Conservation (phyloP, 2,329 filamentous ascomycete species). For the Fusarium udum region DNA sequence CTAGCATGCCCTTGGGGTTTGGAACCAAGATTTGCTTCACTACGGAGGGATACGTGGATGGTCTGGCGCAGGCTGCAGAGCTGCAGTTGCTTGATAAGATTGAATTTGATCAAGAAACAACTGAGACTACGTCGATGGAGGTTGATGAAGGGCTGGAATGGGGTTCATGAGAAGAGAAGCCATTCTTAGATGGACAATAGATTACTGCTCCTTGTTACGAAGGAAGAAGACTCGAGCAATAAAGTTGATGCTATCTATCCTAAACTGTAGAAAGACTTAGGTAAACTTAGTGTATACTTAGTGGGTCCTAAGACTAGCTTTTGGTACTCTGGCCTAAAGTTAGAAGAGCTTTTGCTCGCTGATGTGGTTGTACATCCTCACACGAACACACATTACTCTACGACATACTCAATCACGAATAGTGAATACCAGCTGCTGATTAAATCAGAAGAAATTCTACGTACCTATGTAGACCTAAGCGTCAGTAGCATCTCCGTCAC, state of each 20-base stretch:
- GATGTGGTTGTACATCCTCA: background rate
- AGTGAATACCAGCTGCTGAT: no score
- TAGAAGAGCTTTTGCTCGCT: background rate
- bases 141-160: background rate
- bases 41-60: background rate
- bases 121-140: background rate
- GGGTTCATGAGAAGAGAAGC: background rate
- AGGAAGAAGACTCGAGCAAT: background rate
- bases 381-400: background rate
- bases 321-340: background rate
- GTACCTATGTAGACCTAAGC: background rate
- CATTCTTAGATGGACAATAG: background rate
- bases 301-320: background rate
- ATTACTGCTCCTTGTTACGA: background rate
- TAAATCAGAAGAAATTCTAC: accelerated
- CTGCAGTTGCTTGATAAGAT: background rate
- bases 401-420: background rate
- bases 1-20: background rate
- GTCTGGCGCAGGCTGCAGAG: background rate
- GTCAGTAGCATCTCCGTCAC: no score
- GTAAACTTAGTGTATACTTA: background rate
- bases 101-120: background rate
- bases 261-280: background rate
- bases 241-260: background rate
- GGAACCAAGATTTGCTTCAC: background rate